Base-by-base conservation (phyloP, 179 eudicot species). In the Sideroxylon spinosum region DNA sequence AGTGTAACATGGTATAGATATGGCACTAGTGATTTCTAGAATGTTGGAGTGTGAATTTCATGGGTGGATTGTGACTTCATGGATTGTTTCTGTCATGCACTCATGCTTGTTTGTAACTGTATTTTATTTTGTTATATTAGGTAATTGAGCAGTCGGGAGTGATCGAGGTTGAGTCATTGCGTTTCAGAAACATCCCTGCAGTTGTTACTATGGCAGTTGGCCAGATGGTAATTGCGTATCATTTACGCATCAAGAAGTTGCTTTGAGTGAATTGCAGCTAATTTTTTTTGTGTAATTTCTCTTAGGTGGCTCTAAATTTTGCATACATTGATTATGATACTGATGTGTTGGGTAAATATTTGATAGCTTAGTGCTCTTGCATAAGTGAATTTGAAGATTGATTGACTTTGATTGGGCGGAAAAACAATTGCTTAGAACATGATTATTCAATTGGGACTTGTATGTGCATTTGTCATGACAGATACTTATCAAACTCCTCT, bases 91-190 rank as follows among this genome's bases (percentile, higher is more conserved):
- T 52, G 75, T 26, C 22, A 29, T 22, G 2, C 7, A 10, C 53
- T 69, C 22, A 49, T 22, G 62, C 75, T 28, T 60, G 26, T 22
- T 71, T 23, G 46, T 52, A 25, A 44, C 49, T 74, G 61, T 22
- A 28, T 60, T 44, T 80, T 37, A 23, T 55, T 8, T 76, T 37
- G 0, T 76, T 74, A 9, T 74, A 13, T 12, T 88, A 94, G 98
- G 77, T 92, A 79, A 85, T 89, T 85, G 97, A 93, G 81, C 96
- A 93, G 75, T 93, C 94, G 3, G 93, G 86, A 37, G 85, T 89
- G 16, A 76, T 90, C 52, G 87, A 93, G 78, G 93, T 82, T 68
- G 87, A 82, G 7, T 87, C 89, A 70, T 82, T 90, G 81, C 78
- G 80, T 53, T 87, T 82, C 76, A 80, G 92, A 76, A 85, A 71